These are phyloP conservation scores for Dendrobium huoshanense DNA, from an alignment of 106 monocot species.

Conservation along the genomic window DNA sequence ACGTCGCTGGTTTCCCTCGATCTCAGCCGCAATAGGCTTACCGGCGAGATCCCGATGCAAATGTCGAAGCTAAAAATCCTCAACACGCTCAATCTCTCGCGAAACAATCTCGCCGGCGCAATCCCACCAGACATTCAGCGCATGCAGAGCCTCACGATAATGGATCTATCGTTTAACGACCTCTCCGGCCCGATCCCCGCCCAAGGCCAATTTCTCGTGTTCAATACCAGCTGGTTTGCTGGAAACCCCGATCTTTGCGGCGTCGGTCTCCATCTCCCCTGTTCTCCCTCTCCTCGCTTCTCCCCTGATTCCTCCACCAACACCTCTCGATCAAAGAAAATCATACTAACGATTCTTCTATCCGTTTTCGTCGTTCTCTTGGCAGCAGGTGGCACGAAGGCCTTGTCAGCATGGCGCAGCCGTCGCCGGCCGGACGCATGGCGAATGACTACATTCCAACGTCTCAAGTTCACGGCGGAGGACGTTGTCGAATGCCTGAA, in stretches of 20 bases:
- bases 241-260: conserved; percentile 78
- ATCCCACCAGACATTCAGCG: conserved; percentile 51
- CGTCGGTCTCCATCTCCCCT: conserved; percentile 14
- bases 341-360: conserved; percentile 14
- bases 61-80: conserved; percentile 48
- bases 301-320: not conserved
- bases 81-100: conserved; percentile 69
- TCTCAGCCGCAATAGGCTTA: conserved; percentile 53
- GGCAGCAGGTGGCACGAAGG: conserved; percentile 8
- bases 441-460: conserved; percentile 84
- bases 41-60: conserved; percentile 39
- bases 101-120: conserved; percentile 45
- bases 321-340: conserved; percentile 6
- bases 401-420: conserved; percentile 11
- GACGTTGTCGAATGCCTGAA: conserved; percentile 77
- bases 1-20: conserved; percentile 42
- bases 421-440: conserved; percentile 20
- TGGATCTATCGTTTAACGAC: conserved; percentile 84
- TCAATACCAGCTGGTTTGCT: conserved; percentile 65
- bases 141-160: conserved; percentile 69
- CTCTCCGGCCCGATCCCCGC: conserved; percentile 50
- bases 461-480: conserved; percentile 53
- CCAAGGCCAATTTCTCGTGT: conserved; percentile 77
- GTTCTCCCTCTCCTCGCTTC: not conserved
- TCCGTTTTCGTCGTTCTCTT: not conserved